Conservation (phyloP, 192 early-diverging fungal genomes). For the Podila epigama region DNA sequence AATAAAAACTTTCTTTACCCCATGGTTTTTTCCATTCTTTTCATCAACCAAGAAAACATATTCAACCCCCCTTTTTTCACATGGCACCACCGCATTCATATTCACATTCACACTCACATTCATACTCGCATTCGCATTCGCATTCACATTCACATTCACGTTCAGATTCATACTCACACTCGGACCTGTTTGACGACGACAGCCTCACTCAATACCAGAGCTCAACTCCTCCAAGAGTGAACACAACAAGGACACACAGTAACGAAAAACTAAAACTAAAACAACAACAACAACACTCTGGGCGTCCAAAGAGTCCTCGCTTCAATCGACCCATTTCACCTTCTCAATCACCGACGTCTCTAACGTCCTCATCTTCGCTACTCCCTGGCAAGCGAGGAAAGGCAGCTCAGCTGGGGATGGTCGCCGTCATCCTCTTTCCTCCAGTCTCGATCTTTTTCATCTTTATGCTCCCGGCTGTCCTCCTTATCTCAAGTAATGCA, state of each 20-base stretch:
- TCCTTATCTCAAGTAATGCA: slow-evolving; percentile 23
- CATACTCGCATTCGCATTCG: background rate
- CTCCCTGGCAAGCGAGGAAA: slow-evolving; percentile 47
- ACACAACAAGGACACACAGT: background rate
- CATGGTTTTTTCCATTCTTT: background rate
- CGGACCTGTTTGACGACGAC: background rate
- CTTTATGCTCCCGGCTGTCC: slow-evolving; percentile 34
- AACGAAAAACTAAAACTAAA: background rate
- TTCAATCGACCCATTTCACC: background rate
- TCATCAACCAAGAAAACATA: background rate
- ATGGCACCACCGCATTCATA: background rate
- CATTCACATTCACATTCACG: background rate
- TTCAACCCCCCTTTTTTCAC: too few relatives aligned
- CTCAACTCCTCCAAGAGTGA: background rate
- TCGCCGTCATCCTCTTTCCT: slow-evolving; percentile 30
- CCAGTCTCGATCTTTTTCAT: slow-evolving; percentile 27
- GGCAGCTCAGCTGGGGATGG: slow-evolving; percentile 24
- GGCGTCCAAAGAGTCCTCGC: background rate
- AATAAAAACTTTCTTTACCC: background rate
- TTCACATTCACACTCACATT: background rate
- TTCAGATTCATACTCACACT: background rate
- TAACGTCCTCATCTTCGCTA: background rate
- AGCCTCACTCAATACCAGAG: background rate
- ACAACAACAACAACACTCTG: too few relatives aligned
- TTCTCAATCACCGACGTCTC: background rate